Conservation (phyloP, 768 basidiomycete genomes). For the Nidularia sp. region DNA sequence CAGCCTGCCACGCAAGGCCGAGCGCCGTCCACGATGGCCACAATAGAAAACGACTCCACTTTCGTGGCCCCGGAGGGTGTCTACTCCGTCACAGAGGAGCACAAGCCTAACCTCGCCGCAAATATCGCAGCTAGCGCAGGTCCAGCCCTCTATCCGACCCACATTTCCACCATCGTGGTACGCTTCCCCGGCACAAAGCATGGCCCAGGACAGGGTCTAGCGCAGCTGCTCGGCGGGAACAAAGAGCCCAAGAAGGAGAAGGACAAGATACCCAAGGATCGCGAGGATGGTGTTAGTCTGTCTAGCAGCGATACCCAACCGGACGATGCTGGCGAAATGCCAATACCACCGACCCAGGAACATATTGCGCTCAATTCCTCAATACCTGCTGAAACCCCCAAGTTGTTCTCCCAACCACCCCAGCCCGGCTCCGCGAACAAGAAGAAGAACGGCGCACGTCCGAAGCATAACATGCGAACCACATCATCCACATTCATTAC, state of each 20-base stretch:
- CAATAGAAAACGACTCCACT: constrained; percentile 79
- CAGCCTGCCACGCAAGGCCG: too few species aligned
- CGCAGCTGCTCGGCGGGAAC: constrained; percentile 64
- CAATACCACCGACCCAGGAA: constrained; percentile 35
- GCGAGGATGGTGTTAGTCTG: constrained; percentile 65
- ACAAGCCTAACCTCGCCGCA: constrained; percentile 57
- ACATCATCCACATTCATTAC: constrained; percentile 93
- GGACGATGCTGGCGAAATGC: constrained; percentile 46
- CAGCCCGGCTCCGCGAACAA: constrained; percentile 39
- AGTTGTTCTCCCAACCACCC: constrained; percentile 54
- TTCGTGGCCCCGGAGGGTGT: constrained; percentile 90
- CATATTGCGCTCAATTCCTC: constrained; percentile 28
- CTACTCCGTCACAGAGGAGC: constrained; percentile 84
- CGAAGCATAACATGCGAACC: constrained; percentile 89
- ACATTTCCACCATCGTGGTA: constrained; percentile 56
- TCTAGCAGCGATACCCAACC: constrained; percentile 76
- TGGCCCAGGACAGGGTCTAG: constrained; percentile 56
- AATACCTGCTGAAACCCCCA: constrained; percentile 40
- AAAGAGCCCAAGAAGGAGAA: constrained; percentile 59
- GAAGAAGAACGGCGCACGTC: constrained; percentile 60
- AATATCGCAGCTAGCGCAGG: constrained; percentile 33
- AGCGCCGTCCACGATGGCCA: constrained; percentile 1
- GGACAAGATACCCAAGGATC: constrained; percentile 39
- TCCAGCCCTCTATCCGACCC: constrained; percentile 49
- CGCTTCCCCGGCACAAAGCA: constrained; percentile 57